These are phyloP conservation scores for Diplodia scrobiculata DNA, from an alignment of 2,329 filamentous ascomycete genomes.

Conservation along the genomic window DNA sequence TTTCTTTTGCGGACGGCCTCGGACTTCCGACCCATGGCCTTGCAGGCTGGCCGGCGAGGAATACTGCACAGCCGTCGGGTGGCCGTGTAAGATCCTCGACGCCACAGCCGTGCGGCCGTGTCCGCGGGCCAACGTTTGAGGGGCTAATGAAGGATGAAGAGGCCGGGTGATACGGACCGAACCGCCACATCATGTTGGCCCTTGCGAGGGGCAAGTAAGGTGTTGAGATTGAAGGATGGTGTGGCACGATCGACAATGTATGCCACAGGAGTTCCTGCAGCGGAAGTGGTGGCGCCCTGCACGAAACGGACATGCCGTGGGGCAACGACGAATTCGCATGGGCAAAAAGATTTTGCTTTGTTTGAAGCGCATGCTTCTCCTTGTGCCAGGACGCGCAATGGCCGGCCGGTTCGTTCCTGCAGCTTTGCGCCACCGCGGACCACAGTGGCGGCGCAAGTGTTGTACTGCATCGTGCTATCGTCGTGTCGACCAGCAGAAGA, in stretches of 20 bases:
- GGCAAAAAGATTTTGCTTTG: conserved; percentile 17
- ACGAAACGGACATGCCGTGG: conserved; percentile 10
- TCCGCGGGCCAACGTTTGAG: conserved; percentile 5
- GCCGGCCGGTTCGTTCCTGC: conserved; percentile 25
- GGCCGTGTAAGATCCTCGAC: conserved; percentile 6
- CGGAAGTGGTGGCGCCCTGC: background rate
- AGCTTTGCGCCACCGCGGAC: conserved; percentile 7
- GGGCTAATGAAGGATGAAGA: conserved; percentile 18
- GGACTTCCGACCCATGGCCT: background rate
- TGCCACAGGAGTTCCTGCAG: conserved; percentile 13
- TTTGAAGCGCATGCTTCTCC: conserved; percentile 20
- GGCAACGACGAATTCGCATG: conserved; percentile 20
- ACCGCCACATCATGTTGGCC: conserved; percentile 15
- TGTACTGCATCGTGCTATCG: conserved; percentile 22
- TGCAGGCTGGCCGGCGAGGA: conserved; percentile 7
- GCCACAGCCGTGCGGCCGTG: conserved; percentile 28
- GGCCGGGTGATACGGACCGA: conserved; percentile 17
- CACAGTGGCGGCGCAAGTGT: conserved; percentile 17
- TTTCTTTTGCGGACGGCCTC: conserved; percentile 2
- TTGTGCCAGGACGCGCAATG: conserved; percentile 20
- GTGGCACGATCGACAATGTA: conserved; percentile 6
- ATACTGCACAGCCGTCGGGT: conserved; percentile 9
- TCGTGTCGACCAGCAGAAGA: conserved; percentile 9
- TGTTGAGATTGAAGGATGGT: background rate
- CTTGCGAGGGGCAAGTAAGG: background rate